Evolutionary conservation across 768 basidiomycete species (phyloP), one percentile per base, ranked within the genome.

Genomic region (Mycena filopes): DNA sequence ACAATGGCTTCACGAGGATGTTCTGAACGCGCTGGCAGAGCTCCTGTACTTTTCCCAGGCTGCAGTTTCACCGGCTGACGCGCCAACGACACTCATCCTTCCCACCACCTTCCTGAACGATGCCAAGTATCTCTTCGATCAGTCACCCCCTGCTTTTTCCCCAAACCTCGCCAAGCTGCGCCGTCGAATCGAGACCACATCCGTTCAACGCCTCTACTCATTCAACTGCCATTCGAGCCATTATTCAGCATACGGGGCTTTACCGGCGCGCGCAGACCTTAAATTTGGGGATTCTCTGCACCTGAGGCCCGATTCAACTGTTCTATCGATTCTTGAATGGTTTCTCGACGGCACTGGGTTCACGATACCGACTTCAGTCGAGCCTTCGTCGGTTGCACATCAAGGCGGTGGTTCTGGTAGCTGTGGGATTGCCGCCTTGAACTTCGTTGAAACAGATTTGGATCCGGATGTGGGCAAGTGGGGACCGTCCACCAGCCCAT

Each of bases 361-460:
- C 48, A 25, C 10, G 10, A 50, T 57, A 5, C 59, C 68, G 43
- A 36, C 25, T 8, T 21, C 26, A 12, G 23, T 55, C 47, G 12
- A 28, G 9, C 8, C 26, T 15, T 4, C 26, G 8, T 26, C 10
- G 8, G 31, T 16, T 3, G 25, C 64, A 9, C 26, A 26, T 15
- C 72, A 73, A 55, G 67, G 65, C 5, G 9, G 18, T 20, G 67
- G 69, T 21, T 65, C 60, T 15, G 69, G 70, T 15, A 70, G 68
- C 31, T 73, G 73, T 58, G 72, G 67, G 15, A 48, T 75, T 33
- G 68, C 68, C 23, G 63, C 63, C 5, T 45, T 56, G 21, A 72
- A 71, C 56, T 72, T 69, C 42, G 48, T 71, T 31, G 62, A 72
- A 33, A 3, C 31, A 12, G 33, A 33, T 33, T 7, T 33, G 7